Base-by-base conservation (phyloP, 805 yeast species). In the Komagataella pastoris region DNA sequence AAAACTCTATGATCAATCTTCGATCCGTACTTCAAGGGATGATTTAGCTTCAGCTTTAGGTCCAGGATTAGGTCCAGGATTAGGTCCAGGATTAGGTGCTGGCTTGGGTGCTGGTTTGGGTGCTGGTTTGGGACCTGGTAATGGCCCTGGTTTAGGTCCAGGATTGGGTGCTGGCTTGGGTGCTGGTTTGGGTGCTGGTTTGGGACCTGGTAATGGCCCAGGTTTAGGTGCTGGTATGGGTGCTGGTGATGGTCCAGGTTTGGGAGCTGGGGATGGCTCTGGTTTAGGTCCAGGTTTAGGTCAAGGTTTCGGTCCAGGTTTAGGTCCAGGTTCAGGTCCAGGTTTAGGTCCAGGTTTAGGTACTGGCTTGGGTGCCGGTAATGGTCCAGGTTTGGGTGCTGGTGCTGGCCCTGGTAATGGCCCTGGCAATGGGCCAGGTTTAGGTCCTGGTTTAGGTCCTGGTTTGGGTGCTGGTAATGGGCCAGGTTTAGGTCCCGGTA, bases 391-490 rank as follows among this genome's bases (percentile, higher is more conserved):
- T 44, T 49, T 21, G 53, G 57, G 4, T 17, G 6, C 12, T 54
- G 57, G 10, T 19, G 53, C 24, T 63, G 14, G 3, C 5, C 18
- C 18, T 19, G 24, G 18, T 12, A 6, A 7, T 24, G 36, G 36
- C 1, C 40, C 40, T 30, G 40, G 40, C 8, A 3, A 8, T 3
- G 40, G 40, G 1, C 14, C 40, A 7, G 36, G 36, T 3, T 7
- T 30, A 8, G 36, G 36, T 3, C 14, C 36, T 3, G 36, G 40
- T 30, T 1, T 30, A 59, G 5, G 48, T 7, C n/a, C 48, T 4
- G 56, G 53, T 1, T 7, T 4, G 17, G 54, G 55, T 18, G 24
- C 47, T 54, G 67, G 67, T 10, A 68, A 70, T 1, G 57, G 66
- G 6, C 67, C 55, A 71, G 71, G 51, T 44, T 18, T 49, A 23